phyloP scores from a whole-genome alignment of 2,329 filamentous ascomycete species.

The Fusarium sp. region DNA sequence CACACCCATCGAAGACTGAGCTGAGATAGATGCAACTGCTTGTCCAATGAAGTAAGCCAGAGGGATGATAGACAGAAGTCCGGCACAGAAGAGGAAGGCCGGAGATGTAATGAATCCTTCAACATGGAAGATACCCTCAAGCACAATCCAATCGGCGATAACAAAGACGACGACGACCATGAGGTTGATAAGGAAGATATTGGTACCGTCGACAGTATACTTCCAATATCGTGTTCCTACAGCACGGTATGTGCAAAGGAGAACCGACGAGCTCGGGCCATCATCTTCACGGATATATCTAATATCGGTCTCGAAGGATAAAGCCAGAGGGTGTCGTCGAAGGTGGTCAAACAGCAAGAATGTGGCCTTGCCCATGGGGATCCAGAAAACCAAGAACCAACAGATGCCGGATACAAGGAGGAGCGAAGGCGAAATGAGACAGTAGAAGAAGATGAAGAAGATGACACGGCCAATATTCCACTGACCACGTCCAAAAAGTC shows the following conservation, averaged over 20 bases:
- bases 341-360: slow-evolving; percentile 91
- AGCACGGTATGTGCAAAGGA: slow-evolving; percentile 96
- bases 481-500: slow-evolving; percentile 92
- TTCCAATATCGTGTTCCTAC: slow-evolving; percentile 98
- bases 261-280: slow-evolving; percentile 82
- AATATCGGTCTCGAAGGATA: slow-evolving; percentile 92
- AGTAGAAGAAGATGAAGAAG: slow-evolving; percentile 97
- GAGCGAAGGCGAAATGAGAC: slow-evolving; percentile 86
- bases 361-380: slow-evolving; percentile 97
- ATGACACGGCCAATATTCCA: slow-evolving; percentile 96
- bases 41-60: slow-evolving; percentile 98
- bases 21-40: slow-evolving; percentile 97
- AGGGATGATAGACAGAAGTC: slow-evolving; percentile 92
- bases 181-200: slow-evolving; percentile 98
- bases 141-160: slow-evolving; percentile 90
- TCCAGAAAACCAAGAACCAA: slow-evolving; percentile 97
- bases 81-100: slow-evolving; percentile 86
- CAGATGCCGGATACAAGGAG: slow-evolving; percentile 88
- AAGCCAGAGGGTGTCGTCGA: slow-evolving; percentile 87
- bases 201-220: slow-evolving; percentile 97
- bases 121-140: slow-evolving; percentile 75
- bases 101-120: slow-evolving; percentile 82
- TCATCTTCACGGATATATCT: slow-evolving; percentile 77
- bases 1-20: slow-evolving; percentile 97
- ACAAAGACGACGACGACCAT: slow-evolving; percentile 94